Evolutionary conservation across 2,329 filamentous ascomycete species (phyloP).

Genomic region (Neurospora sp.): DNA sequence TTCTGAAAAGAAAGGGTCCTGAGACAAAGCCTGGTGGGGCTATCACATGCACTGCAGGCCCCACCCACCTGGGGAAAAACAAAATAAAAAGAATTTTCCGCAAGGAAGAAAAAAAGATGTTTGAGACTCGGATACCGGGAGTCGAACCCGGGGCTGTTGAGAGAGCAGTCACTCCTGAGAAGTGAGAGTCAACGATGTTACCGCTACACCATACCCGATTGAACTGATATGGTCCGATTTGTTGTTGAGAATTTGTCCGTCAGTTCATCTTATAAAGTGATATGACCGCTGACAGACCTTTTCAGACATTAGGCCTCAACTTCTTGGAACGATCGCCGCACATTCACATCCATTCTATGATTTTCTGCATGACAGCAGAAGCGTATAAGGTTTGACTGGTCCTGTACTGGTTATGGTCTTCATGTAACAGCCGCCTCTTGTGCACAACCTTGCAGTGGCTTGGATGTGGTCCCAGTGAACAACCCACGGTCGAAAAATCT

Average conservation of each 20-base stretch:
- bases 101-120: not conserved
- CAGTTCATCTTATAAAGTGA: not conserved
- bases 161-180: no score
- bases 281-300: not conserved
- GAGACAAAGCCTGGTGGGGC: not conserved
- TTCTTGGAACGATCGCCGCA: not conserved
- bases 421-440: not conserved
- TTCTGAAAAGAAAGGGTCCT: not conserved
- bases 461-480: not conserved
- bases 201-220: not conserved
- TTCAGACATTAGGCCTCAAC: not conserved
- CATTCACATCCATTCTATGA: not conserved
- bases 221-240: not conserved
- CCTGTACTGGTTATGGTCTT: not conserved
- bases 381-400: not conserved
- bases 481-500: not conserved
- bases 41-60: not conserved
- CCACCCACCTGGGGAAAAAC: not conserved
- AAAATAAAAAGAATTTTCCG: not conserved
- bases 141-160: not conserved
- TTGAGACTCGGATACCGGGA: not conserved
- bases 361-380: not conserved
- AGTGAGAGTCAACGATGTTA: no score
- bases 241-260: fast-evolving
- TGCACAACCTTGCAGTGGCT: not conserved